These are phyloP conservation scores for Geotrichum cucujoidarum DNA, from an alignment of 1,139 yeast species.

Conservation along the genomic window DNA sequence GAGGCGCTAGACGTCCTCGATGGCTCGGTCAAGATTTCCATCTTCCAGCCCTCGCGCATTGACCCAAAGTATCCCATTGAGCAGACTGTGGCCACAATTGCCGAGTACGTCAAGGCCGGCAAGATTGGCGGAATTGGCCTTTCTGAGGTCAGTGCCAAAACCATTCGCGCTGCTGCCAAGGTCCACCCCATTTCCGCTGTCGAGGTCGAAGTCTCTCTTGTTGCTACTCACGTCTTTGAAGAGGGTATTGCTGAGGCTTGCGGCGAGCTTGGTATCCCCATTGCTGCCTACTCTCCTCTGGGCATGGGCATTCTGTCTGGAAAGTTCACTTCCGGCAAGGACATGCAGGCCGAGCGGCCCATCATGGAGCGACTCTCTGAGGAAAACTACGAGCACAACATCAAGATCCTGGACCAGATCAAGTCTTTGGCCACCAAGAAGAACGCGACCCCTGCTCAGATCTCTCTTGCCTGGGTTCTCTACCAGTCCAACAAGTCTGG, in stretches of 20 bases:
- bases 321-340: constrained; percentile 46
- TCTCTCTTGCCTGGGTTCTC: constrained; percentile 70
- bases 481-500: constrained; percentile 40
- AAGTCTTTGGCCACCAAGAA: constrained; percentile 42
- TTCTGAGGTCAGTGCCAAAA: constrained; percentile 61
- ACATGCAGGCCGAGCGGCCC: constrained; percentile 50
- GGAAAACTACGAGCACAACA: constrained; percentile 53
- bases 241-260: constrained; percentile 58
- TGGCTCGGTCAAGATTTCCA: constrained; percentile 37
- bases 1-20: constrained; percentile 46
- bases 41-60: constrained; percentile 67
- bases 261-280: constrained; percentile 55
- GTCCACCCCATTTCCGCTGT: constrained; percentile 56
- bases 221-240: constrained; percentile 52
- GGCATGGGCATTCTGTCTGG: constrained; percentile 79
- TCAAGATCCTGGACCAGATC: constrained; percentile 47
- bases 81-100: constrained; percentile 31
- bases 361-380: constrained; percentile 53
- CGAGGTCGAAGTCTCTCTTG: constrained; percentile 71
- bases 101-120: constrained; percentile 32
- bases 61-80: constrained; percentile 44
- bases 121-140: constrained; percentile 57
- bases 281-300: constrained; percentile 76
- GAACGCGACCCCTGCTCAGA: constrained; percentile 54
- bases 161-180: constrained; percentile 53